Evolutionary conservation across 441 rosid genomes (phyloP), one percentile per base, ranked within the genome.

Genomic region (Cnidoscolus chayamansa): DNA sequence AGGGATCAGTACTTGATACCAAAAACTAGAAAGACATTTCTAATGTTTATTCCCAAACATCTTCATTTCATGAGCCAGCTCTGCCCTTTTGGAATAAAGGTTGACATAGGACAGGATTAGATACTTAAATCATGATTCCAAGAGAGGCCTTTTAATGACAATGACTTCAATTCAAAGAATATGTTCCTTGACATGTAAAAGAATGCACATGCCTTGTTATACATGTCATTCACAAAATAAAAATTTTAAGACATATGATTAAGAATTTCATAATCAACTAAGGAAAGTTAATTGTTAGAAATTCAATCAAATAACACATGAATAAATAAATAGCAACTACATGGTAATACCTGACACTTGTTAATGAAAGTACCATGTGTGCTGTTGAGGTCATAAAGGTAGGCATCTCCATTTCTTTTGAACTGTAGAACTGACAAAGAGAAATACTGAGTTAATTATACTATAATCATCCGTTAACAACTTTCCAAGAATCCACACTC

Each of bases 331-430:
- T 15, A 19, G 37, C 10, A 63, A 12, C 8, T 64, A 69, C 40
- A 30, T 12, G 31, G 16, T 47, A 67, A 64, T 86, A 95, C 97
- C 98, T 84, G 89, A 60, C 50, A 80, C 86, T 90, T 95, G 86
- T 95, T 93, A 71, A 91, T 60, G 35, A 72, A 86, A 40, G 97
- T 88, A 57, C 98, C 96, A 77, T 95, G 99, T 6, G 93, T 90
- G 75, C 98, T 93, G 57, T 90, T 93, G 55, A 88, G 86, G 77
- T 95, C 99, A 62, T 86, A 95, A 45, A 95, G 76, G 76, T 88
- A 95, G 0, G 98, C 97, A 59, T 75, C 87, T 68, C 98, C 99
- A 45, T 79, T 88, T 75, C 86, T 85, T 70, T 88, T 95, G 79
- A 88, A 93, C 84, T 95, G 98, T 78, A 95, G 83, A 80, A 91